A percentile compares a stretch with the other conserved stretches of the same genome.
These are phyloP conservation scores for Nakaseomyces sp. DNA, from an alignment of 1,139 yeast genomes.

Conservation along the genomic window DNA sequence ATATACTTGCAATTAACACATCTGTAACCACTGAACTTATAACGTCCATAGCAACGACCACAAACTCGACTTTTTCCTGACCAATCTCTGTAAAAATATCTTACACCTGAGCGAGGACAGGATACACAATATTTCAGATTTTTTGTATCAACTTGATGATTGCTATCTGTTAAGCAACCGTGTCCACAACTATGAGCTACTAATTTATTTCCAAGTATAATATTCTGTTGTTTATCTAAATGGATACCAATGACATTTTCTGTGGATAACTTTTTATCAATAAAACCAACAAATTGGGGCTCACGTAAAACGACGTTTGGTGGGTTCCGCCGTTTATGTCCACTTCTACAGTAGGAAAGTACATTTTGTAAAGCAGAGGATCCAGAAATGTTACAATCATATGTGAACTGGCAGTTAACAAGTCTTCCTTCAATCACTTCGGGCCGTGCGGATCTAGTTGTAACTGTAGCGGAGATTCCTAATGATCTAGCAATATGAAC, in stretches of 20 bases:
- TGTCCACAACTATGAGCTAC: slow-evolving; percentile 14
- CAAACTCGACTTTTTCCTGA: slow-evolving; percentile 20
- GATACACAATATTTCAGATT: slow-evolving; percentile 20
- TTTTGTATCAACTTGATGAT: slow-evolving; percentile 12
- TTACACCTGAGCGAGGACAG: slow-evolving; percentile 21
- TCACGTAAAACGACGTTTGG: slow-evolving; percentile 15
- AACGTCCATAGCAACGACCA: slow-evolving; percentile 23
- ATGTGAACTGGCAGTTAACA: slow-evolving; percentile 22
- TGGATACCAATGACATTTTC: slow-evolving; percentile 17
- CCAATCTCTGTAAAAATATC: slow-evolving; percentile 24
- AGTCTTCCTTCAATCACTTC: slow-evolving; percentile 17
- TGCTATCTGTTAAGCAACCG: slow-evolving; percentile 18
- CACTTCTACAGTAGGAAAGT: slow-evolving; percentile 22
- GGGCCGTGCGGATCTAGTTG: slow-evolving; percentile 20
- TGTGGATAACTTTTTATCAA: slow-evolving; percentile 14
- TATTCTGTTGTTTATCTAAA: slow-evolving; percentile 13
- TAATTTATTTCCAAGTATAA: slow-evolving; percentile 20
- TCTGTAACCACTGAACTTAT: slow-evolving; percentile 21
- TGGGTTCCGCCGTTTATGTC: slow-evolving; percentile 15
- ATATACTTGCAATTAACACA: slow-evolving; percentile 22
- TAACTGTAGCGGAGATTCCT: slow-evolving; percentile 28
- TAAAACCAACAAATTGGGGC: slow-evolving; percentile 20
- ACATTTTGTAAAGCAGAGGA: slow-evolving; percentile 20
- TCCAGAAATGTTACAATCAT: slow-evolving; percentile 22
- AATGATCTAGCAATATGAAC: slow-evolving; percentile 35